Evolutionary conservation across 2,329 filamentous ascomycete genomes (phyloP).

Genomic region (Chrysoporthe austroafricana): DNA sequence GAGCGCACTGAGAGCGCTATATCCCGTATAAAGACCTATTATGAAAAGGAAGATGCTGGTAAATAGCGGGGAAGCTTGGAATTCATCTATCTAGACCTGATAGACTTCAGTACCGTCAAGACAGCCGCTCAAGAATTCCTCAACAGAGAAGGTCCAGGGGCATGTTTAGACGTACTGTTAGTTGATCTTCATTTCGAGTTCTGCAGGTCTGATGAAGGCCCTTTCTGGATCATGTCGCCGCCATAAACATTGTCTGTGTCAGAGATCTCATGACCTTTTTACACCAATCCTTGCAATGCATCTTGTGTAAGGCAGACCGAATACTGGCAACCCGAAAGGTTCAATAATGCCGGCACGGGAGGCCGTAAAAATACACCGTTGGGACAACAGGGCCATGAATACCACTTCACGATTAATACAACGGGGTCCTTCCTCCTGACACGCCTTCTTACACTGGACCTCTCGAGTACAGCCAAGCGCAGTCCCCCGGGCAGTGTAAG

Average conservation of each 20-base stretch:
- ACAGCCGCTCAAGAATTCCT: slow-evolving; percentile 28
- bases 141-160: slow-evolving; percentile 20
- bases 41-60: slow-evolving; percentile 8
- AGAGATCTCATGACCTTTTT: background rate
- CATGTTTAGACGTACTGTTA: slow-evolving; percentile 31
- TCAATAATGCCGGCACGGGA: slow-evolving; percentile 34
- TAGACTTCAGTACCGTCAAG: slow-evolving; percentile 31
- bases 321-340: background rate
- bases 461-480: slow-evolving; percentile 29
- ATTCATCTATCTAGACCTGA: slow-evolving; percentile 32
- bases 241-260: too few relatives aligned
- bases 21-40: slow-evolving; percentile 29
- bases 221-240: too few relatives aligned
- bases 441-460: slow-evolving; percentile 30
- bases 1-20: slow-evolving; percentile 31
- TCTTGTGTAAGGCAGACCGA: too few relatives aligned
- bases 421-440: slow-evolving; percentile 30
- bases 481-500: slow-evolving; percentile 28
- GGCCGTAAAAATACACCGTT: slow-evolving; percentile 29
- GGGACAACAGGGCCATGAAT: slow-evolving; percentile 32
- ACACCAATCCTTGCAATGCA: background rate
- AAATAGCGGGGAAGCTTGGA: slow-evolving; percentile 24
- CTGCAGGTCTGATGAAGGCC: too few relatives aligned
- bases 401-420: slow-evolving; percentile 32
- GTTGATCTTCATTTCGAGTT: background rate